Evolutionary conservation across 345 rosid genomes (phyloP), one percentile per base, ranked within the genome.

Genomic region (Nephelium lappaceum): DNA sequence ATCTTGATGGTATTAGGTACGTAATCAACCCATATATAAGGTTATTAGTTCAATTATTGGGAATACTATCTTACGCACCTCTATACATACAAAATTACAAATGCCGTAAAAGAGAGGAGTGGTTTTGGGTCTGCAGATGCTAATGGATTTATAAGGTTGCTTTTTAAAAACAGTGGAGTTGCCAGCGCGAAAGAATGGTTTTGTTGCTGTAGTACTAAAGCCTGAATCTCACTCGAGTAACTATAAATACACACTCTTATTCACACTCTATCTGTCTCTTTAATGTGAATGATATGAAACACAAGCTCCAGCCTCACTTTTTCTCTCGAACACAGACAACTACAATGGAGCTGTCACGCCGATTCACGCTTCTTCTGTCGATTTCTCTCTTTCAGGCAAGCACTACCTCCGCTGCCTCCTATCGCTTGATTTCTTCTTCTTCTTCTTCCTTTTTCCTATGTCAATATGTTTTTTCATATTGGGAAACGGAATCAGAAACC

Each of bases 311-410:
- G 11, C 11, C 12, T 10, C 11, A 10, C 12, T 45, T 31, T 31
- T 31, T 31, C 3, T 41, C 8, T 36, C 25, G 57, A 67, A 41
- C 23, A 60, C 47, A 9, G 38, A 41, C 21, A 16, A 47, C 70
- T 23, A 31, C 69, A 77, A 82, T 80, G 84, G 80, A 80, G 73
- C 62, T 72, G 51, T 67, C 58, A 18, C 61, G 75, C 69, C 74
- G 75, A 5, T 19, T 79, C 78, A 81, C 38, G 25, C 69, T 81
- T 73, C 78, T 89, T 58, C 51, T 78, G 3, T 55, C 65, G 21
- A 18, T 84, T 76, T 71, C 73, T 42, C 66, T 86, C 69, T 80
- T 83, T 11, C 92, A 88, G 91, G 93, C 78, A 78, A 84, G 85
- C 41, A 47, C 36, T 31, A 4, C 67, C 57, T 42, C 7, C 58